Base-by-base conservation (phyloP, 2,329 filamentous ascomycete species). In the Zasmidium citrigriseum region DNA sequence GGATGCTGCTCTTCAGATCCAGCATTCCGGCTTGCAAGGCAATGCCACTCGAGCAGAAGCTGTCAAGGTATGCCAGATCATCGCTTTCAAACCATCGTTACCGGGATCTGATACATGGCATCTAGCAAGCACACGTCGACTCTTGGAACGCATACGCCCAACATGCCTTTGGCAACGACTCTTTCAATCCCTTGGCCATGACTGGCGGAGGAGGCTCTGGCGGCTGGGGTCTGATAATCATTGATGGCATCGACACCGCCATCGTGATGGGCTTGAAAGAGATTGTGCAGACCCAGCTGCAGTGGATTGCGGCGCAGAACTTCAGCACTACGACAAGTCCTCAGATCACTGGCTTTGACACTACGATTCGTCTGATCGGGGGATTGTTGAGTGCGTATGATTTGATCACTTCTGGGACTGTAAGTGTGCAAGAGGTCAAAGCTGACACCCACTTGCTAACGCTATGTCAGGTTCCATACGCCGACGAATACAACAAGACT, bases 141-240 rank as follows among this genome's bases (percentile, higher is more conserved):
- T 67, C 72, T 18, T 74, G 70, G 71, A 54, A 69, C 54, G 72
- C 71, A 9, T 75, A 73, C 58, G 66, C 66, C n/a, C 66, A 59
- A 14, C 63, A 73, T 48, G 72, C 71, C 24, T 71, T 74, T 46
- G 69, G 72, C 3, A 63, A 70, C 49, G 72, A 75, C 52, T 65
- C 70, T 12, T 61, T 73, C 3, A 64, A 65, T 38, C 68, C 62
- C 12, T 66, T 69, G 5, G 64, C 41, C 29, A 68, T 68, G 24
- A 62, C 63, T 5, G 68, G 65, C 47, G 66, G 62, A 16, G 58
- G 69, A 45, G 67, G 68, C 41, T 67, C 65, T 41, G 66, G 63
- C 23, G 64, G 67, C 16, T 67, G 65, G 64, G 69, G 70, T 16
- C 67, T 62, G 2, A 68, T 66, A 11, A 61, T 64, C 11, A 63